Percentiles rank a stretch among this genome's conserved stretches.
Conservation (phyloP, 768 basidiomycete genomes). For the Termitomyces eurrhizus region DNA sequence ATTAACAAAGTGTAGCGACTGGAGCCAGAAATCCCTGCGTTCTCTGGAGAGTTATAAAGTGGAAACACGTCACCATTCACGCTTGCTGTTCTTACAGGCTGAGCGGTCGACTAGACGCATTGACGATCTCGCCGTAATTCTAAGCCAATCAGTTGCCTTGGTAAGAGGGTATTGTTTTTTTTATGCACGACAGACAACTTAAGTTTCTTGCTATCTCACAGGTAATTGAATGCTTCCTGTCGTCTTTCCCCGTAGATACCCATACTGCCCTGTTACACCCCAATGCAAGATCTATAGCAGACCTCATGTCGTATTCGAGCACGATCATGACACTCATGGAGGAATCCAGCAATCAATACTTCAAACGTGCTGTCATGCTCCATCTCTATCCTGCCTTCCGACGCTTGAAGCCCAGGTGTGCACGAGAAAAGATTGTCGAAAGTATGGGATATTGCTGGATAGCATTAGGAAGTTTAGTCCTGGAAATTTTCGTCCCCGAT, state of each 20-base stretch:
- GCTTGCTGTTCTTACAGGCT: constrained; percentile 35
- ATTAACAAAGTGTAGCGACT: constrained; percentile 31
- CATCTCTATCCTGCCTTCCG: constrained; percentile 25
- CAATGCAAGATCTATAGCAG: constrained; percentile 14
- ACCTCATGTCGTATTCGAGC: constrained; percentile 18
- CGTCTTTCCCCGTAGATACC: constrained; percentile 30
- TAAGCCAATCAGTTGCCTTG: constrained; percentile 36
- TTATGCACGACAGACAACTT: not conserved
- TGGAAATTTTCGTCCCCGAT: constrained; percentile 78
- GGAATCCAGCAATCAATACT: constrained; percentile 26
- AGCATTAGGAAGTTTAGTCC: constrained; percentile 50
- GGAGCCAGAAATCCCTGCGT: constrained; percentile 33
- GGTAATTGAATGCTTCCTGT: constrained; percentile 42
- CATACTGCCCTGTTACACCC: constrained; percentile 14
- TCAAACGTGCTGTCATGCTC: constrained; percentile 30
- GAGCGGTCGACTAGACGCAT: constrained; percentile 33
- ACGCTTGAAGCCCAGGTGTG: constrained; percentile 8
- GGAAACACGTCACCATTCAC: constrained; percentile 33
- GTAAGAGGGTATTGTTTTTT: constrained; percentile 27
- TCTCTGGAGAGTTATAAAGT: constrained; percentile 35
- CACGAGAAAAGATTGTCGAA: constrained; percentile 11
- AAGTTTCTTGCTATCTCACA: constrained; percentile 16
- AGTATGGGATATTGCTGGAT: constrained; percentile 49
- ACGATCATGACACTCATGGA: constrained; percentile 28
- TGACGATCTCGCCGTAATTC: constrained; percentile 36